Percentiles rank a stretch among this genome's conserved stretches.
Conservation (phyloP, 345 rosid genomes). For the Hypericum perforatum region DNA sequence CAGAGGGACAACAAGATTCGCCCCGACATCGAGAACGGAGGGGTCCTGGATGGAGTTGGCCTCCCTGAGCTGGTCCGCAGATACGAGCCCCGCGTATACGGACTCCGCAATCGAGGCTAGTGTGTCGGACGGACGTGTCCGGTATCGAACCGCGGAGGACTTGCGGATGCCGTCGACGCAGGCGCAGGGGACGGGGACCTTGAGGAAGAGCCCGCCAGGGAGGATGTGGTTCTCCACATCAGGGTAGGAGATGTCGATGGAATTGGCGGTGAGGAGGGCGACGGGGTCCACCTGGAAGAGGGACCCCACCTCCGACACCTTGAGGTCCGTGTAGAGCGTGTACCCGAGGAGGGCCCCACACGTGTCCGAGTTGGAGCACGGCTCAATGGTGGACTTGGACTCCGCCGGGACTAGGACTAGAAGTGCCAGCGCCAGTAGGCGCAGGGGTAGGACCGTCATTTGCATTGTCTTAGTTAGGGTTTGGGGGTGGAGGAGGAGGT, state of each 20-base stretch:
- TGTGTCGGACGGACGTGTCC: slow-evolving; percentile 76
- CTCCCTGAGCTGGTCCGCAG: slow-evolving; percentile 79
- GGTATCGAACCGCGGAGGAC: slow-evolving; percentile 65
- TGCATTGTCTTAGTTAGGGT: neutral
- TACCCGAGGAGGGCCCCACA: slow-evolving; percentile 84
- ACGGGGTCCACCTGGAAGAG: slow-evolving; percentile 88
- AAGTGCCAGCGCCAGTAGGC: slow-evolving; percentile 28
- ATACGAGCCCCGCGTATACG: slow-evolving; percentile 69
- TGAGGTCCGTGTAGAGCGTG: slow-evolving; percentile 88
- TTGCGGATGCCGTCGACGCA: slow-evolving; percentile 90
- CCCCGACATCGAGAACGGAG: slow-evolving; percentile 63
- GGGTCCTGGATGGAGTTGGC: slow-evolving; percentile 66
- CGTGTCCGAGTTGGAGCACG: slow-evolving; percentile 68
- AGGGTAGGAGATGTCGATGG: slow-evolving; percentile 85
- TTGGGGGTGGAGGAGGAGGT: slow-evolving; percentile 11
- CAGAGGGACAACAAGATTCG: slow-evolving; percentile 61
- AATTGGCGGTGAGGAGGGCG: slow-evolving; percentile 61
- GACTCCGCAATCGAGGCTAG: slow-evolving; percentile 48
- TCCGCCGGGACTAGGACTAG: slow-evolving; percentile 13
- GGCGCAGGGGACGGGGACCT: slow-evolving; percentile 68
- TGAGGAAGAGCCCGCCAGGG: slow-evolving; percentile 71
- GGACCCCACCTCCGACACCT: slow-evolving; percentile 77
- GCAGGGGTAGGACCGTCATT: neutral
- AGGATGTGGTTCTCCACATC: slow-evolving; percentile 92
- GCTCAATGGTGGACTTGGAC: slow-evolving; percentile 87